Evolutionary conservation across 805 yeast genomes (phyloP).

Genomic region (Tetrapisispora fleetii): DNA sequence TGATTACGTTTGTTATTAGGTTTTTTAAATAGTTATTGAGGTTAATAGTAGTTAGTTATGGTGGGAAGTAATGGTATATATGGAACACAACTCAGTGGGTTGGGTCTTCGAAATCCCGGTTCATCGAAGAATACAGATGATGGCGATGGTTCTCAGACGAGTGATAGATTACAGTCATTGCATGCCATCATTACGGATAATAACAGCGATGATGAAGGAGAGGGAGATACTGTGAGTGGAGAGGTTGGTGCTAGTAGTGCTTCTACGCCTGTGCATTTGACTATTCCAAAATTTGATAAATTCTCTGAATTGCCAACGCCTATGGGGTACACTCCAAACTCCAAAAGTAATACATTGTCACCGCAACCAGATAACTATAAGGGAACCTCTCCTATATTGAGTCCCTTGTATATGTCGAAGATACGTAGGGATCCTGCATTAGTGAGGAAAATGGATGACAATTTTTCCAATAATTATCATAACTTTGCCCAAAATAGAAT

Average conservation of each 20-base stretch:
- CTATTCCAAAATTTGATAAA: slow-evolving; percentile 17
- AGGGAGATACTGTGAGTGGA: neutral
- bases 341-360: slow-evolving; percentile 8
- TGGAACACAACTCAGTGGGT: neutral
- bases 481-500: slow-evolving; percentile 10
- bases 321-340: slow-evolving; percentile 20
- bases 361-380: neutral
- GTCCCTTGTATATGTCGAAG: slow-evolving; percentile 10
- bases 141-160: neutral
- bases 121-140: slow-evolving; percentile 8
- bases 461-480: slow-evolving; percentile 1
- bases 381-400: slow-evolving; percentile 11
- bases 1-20: too few species aligned
- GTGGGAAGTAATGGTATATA: neutral
- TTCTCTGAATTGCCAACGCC: slow-evolving; percentile 26
- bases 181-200: neutral
- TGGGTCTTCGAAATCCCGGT: slow-evolving; percentile 11
- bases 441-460: slow-evolving; percentile 4
- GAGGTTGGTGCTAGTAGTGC: neutral
- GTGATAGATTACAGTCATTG: slow-evolving; percentile 6
- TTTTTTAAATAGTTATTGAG: too few species aligned
- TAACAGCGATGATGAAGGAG: neutral
- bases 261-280: slow-evolving; percentile 15
- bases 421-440: slow-evolving; percentile 7
- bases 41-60: neutral